Percentiles rank a stretch among this genome's conserved stretches.
These are phyloP conservation scores for Aspergillus fumigatiaffinis DNA, from an alignment of 2,329 filamentous ascomycete genomes.

Conservation along the genomic window DNA sequence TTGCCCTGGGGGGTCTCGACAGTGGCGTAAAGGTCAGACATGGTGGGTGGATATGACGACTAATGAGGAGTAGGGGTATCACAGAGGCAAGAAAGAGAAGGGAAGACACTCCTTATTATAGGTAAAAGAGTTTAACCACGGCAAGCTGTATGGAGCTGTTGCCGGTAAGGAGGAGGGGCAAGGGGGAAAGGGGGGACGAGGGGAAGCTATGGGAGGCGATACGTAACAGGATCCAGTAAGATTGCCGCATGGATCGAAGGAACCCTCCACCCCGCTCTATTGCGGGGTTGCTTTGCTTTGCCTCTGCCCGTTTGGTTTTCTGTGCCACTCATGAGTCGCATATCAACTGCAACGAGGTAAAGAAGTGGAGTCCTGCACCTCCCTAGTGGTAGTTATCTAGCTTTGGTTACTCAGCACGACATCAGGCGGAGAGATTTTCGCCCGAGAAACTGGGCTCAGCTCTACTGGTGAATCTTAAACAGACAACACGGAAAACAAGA, in stretches of 20 bases:
- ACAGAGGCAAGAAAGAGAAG: not conserved
- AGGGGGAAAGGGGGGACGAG: not conserved
- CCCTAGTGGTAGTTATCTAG: not conserved
- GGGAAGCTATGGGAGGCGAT: not conserved
- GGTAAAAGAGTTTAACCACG: not conserved
- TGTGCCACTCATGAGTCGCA: not conserved
- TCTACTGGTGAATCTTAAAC: not conserved
- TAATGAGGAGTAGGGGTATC: not conserved
- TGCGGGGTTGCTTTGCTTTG: not conserved
- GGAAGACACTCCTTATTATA: not conserved
- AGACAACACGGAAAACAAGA: no score
- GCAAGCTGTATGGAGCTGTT: not conserved
- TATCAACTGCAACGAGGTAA: not conserved
- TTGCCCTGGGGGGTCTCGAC: slow-evolving; percentile 35
- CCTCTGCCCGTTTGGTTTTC: not conserved
- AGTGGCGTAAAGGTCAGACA: slow-evolving; percentile 24
- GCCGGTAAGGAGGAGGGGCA: not conserved
- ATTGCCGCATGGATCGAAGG: not conserved
- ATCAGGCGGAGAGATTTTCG: not conserved
- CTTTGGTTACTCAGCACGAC: not conserved
- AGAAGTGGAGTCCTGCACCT: not conserved
- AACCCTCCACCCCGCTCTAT: not conserved
- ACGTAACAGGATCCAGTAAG: not conserved
- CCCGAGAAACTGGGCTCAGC: not conserved
- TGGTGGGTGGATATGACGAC: not conserved